A percentile compares a stretch with the other conserved stretches of the same genome.
phyloP scores from a whole-genome alignment of 2,329 filamentous ascomycete species.

The Acephala macrosclerotiorum region DNA sequence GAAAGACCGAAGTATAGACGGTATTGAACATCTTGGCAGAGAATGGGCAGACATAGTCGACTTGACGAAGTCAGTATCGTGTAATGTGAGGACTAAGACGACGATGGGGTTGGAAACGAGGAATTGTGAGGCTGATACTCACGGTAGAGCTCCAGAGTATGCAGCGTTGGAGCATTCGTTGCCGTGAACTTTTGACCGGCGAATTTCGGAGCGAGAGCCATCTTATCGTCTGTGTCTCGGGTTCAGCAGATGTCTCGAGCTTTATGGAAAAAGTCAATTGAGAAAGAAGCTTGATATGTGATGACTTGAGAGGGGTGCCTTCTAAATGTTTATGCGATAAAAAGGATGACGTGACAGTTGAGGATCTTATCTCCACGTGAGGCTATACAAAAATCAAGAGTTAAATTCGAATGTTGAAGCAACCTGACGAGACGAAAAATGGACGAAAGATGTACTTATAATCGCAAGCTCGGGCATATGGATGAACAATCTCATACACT shows the following conservation, averaged over 20 bases:
- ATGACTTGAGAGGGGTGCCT: not conserved
- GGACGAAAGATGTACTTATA: no score
- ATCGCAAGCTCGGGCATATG: no score
- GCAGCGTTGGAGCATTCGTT: constrained; percentile 53
- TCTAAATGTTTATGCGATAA: not conserved
- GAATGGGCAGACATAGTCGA: constrained; percentile 92
- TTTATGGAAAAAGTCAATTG: not conserved
- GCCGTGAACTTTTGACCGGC: constrained; percentile 70
- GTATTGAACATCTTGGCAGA: constrained; percentile 76
- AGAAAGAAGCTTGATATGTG: not conserved
- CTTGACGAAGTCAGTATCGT: not conserved
- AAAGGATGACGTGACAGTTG: not conserved
- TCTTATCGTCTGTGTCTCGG: constrained; percentile 44
- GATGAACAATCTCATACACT: no score
- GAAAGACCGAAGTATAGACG: constrained; percentile 70
- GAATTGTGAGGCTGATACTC: not conserved
- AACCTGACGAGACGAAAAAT: no score
- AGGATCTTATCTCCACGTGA: not conserved
- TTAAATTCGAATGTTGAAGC: not conserved
- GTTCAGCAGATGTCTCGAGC: not conserved
- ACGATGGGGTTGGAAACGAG: not conserved
- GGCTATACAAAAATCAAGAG: not conserved
- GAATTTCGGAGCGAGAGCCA: constrained; percentile 82
- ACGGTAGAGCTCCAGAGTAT: constrained; percentile 70
- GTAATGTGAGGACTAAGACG: not conserved